A percentile compares a stretch with the other conserved stretches of the same genome.
Conservation (phyloP, 768 basidiomycete genomes). For the Xerocomus brunneocitrinus region DNA sequence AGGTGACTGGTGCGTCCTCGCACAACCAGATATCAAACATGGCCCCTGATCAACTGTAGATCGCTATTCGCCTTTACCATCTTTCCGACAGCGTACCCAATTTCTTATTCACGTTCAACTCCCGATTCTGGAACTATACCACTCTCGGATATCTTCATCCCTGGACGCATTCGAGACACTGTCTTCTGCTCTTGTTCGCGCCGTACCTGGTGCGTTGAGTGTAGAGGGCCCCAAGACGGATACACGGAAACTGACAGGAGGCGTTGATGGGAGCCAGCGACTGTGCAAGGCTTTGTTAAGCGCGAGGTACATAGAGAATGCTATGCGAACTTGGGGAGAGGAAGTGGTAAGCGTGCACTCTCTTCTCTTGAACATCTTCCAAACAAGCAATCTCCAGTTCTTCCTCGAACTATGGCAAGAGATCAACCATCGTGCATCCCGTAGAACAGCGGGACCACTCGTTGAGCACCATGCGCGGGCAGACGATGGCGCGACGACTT, state of each 20-base stretch:
- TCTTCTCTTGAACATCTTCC: background rate
- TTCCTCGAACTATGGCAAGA: conserved; percentile 89
- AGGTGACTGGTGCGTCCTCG: conserved; percentile 69
- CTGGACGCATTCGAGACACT: conserved; percentile 93
- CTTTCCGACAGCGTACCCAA: conserved; percentile 66
- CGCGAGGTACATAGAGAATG: conserved; percentile 63
- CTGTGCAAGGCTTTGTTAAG: conserved; percentile 85
- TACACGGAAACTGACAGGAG: conserved; percentile 66
- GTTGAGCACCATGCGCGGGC: conserved; percentile 37
- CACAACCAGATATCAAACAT: background rate
- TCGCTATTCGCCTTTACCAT: conserved; percentile 86
- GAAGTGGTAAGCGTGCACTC: conserved; percentile 60
- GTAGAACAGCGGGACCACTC: conserved; percentile 49
- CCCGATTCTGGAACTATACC: conserved; percentile 76
- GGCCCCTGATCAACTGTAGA: conserved; percentile 41
- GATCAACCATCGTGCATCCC: conserved; percentile 57
- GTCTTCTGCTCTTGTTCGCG: conserved; percentile 81
- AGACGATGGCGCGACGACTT: conserved; percentile 28
- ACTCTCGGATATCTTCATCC: conserved; percentile 71
- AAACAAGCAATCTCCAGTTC: conserved; percentile 49
- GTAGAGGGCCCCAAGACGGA: conserved; percentile 45
- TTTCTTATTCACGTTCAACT: conserved; percentile 86
- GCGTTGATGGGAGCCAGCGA: conserved; percentile 77
- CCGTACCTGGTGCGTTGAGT: conserved; percentile 86
- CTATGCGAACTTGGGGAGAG: conserved; percentile 83